A percentile compares a stretch with the other conserved stretches of the same genome.
phyloP scores from a whole-genome alignment of 2,329 filamentous ascomycete genomes.

The Thermochaetoides dissita region DNA sequence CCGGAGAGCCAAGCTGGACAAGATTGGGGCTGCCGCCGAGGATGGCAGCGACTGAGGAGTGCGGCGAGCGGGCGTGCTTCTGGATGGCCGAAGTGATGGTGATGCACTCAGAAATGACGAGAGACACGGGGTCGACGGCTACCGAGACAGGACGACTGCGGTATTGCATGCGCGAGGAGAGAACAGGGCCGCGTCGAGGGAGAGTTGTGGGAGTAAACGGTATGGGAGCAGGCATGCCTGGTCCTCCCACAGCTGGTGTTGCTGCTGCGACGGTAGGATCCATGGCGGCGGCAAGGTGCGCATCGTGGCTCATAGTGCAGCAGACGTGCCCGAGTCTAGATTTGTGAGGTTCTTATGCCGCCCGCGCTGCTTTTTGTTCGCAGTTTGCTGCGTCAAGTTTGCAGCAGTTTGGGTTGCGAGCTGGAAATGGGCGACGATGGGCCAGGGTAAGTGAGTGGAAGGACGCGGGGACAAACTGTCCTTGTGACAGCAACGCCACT shows the following conservation, averaged over 20 bases:
- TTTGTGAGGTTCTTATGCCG: no score
- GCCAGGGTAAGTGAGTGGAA: background rate
- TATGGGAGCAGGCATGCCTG: no score
- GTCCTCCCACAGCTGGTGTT: slow-evolving; percentile 7
- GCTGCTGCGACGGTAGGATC: slow-evolving; percentile 15
- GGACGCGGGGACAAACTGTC: slow-evolving; percentile 4
- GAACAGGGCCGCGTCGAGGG: slow-evolving; percentile 14
- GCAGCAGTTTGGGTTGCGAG: background rate
- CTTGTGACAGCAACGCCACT: slow-evolving; percentile 3
- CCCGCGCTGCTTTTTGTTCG: background rate
- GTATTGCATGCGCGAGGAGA: slow-evolving; percentile 39
- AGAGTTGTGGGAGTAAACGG: no score
- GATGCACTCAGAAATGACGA: slow-evolving; percentile 98
- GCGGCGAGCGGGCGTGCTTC: slow-evolving; percentile 89
- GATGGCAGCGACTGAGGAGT: slow-evolving; percentile 92
- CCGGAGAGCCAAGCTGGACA: slow-evolving; percentile 37
- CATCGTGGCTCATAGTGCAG: slow-evolving; percentile 9
- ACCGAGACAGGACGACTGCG: slow-evolving; percentile 55
- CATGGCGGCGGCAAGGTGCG: slow-evolving; percentile 13
- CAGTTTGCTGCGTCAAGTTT: no score
- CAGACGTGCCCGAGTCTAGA: background rate
- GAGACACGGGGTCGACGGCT: slow-evolving; percentile 75
- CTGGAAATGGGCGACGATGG: background rate
- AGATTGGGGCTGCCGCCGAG: slow-evolving; percentile 60
- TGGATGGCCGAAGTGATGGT: slow-evolving; percentile 96